Base-by-base conservation (phyloP, 139 green algal genomes). In the Edaphochlamys debaryana region DNA sequence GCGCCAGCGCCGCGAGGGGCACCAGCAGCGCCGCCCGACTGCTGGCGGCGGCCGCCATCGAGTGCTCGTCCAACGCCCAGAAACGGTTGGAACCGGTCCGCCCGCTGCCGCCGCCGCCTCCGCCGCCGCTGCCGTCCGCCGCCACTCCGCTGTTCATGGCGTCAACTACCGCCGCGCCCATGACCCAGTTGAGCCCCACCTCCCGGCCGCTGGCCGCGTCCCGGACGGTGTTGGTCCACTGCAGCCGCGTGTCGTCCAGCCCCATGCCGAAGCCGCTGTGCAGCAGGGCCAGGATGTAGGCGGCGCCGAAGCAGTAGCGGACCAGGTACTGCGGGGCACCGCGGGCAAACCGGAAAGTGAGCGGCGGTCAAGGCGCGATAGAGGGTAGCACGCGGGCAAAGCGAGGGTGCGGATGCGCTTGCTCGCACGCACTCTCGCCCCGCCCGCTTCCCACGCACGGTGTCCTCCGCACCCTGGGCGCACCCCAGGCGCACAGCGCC, bases 301-400 rank as follows among this genome's bases (percentile, higher is more conserved):
- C 90, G 13, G 86, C 85, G 41, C 86, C 90, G 75, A 92, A 93
- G 86, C 90, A 93, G 80, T 93, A 93, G 38, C 90, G 83, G 23
- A 80, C 82, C 29, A 91, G 81, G 80, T 82, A 88, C 76, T 82
- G 76, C 63, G 13, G 45, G 74, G 58, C 11, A 23, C 6, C 27
- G 58, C 3, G 30, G 58, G 29, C 7, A 37, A 19, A 54, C 11
- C 11, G 11, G 45, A 13, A 9, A 25, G 3, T 19, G 64, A 36
- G 36, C 15, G 64, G 9, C 19, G 64, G 4, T 9, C 7, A 13
- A 68, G 17, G 32, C 17, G 13, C 30, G 30, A 20, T 40, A 54
- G 45, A 54, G 45, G 11, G 45, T 54, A n/a, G n/a, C n/a, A n/a
- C n/a, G n/a, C n/a, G n/a, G n/a, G n/a, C n/a, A n/a, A n/a, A n/a